phyloP scores from a whole-genome alignment of 805 yeast genomes.

The Metschnikowia lachancei region DNA sequence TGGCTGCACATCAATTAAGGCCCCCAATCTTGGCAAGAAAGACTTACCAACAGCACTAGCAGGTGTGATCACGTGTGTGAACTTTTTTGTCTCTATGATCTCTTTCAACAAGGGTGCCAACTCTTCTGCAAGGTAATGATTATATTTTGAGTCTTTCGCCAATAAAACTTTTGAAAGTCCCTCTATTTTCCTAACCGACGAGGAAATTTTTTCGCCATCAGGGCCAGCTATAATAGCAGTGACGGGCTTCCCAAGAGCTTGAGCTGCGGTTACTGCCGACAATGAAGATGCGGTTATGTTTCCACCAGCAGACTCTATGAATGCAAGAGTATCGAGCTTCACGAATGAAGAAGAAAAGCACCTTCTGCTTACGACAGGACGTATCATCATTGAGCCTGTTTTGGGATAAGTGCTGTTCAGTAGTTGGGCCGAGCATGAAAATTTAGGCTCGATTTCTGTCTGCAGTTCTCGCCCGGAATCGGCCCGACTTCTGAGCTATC shows the following conservation, averaged over 20 bases:
- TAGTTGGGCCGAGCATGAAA: slow-evolving; percentile 1
- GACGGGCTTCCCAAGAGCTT: slow-evolving; percentile 69
- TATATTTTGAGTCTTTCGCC: slow-evolving; percentile 57
- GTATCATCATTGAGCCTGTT: slow-evolving; percentile 11
- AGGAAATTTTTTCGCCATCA: slow-evolving; percentile 47
- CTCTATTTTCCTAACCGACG: slow-evolving; percentile 50
- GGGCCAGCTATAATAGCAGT: slow-evolving; percentile 76
- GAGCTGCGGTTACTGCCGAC: slow-evolving; percentile 75
- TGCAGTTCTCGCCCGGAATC: slow-evolving; percentile 6
- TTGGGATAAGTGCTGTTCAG: neutral
- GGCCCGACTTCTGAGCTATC: slow-evolving; percentile 1
- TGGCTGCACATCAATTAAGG: slow-evolving; percentile 82
- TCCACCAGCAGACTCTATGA: slow-evolving; percentile 62
- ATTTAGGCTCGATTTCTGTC: neutral
- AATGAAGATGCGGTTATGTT: slow-evolving; percentile 64
- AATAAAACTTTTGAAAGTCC: slow-evolving; percentile 56
- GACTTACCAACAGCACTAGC: slow-evolving; percentile 89
- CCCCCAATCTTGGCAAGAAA: slow-evolving; percentile 82
- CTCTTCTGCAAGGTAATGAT: slow-evolving; percentile 76
- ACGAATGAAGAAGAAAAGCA: slow-evolving; percentile 12
- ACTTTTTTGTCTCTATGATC: slow-evolving; percentile 43
- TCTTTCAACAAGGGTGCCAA: slow-evolving; percentile 64
- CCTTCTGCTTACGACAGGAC: slow-evolving; percentile 12
- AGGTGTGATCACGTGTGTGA: slow-evolving; percentile 73
- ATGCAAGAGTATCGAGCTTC: slow-evolving; percentile 58